A percentile compares a stretch with the other conserved stretches of the same genome.
phyloP scores from a whole-genome alignment of 1,284 basidiomycete genomes.

The Melampsora americana region DNA sequence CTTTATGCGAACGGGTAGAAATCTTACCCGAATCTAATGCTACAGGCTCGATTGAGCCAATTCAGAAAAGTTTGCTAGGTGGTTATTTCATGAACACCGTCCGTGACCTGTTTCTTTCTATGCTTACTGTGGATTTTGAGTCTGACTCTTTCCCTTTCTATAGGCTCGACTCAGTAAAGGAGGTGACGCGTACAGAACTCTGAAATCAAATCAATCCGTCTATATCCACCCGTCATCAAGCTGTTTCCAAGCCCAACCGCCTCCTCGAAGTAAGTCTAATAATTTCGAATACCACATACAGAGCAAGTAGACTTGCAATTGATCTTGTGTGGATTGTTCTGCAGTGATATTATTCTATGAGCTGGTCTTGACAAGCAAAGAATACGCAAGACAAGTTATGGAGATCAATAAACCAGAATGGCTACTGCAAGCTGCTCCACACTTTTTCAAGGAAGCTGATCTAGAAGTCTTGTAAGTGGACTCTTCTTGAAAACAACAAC shows the following conservation, averaged over 20 bases:
- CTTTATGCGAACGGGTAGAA: constrained; percentile 93
- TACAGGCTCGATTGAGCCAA: constrained; percentile 64
- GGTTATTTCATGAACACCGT: constrained; percentile 97
- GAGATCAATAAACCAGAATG: constrained; percentile 84
- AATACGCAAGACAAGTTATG: constrained; percentile 80
- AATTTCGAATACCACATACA: neutral
- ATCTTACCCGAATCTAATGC: constrained; percentile 74
- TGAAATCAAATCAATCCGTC: constrained; percentile 92
- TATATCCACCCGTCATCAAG: constrained; percentile 94
- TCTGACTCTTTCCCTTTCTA: neutral
- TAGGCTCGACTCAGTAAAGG: constrained; percentile 51
- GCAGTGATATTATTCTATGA: constrained; percentile 85
- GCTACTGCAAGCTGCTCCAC: constrained; percentile 90
- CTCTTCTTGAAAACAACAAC: neutral
- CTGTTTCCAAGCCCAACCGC: constrained; percentile 91
- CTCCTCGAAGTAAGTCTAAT: constrained; percentile 63
- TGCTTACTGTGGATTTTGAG: too few species aligned
- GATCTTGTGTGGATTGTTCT: neutral
- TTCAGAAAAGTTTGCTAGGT: constrained; percentile 90
- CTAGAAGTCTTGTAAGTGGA: constrained; percentile 32
- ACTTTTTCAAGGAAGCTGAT: constrained; percentile 74
- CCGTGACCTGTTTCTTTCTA: constrained; percentile 51
- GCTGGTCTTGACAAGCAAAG: constrained; percentile 63
- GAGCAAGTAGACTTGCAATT: neutral
- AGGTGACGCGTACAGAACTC: constrained; percentile 59